phyloP scores from a whole-genome alignment of 495 filamentous ascomycete species.

The Trichocladium uniseriatum region DNA sequence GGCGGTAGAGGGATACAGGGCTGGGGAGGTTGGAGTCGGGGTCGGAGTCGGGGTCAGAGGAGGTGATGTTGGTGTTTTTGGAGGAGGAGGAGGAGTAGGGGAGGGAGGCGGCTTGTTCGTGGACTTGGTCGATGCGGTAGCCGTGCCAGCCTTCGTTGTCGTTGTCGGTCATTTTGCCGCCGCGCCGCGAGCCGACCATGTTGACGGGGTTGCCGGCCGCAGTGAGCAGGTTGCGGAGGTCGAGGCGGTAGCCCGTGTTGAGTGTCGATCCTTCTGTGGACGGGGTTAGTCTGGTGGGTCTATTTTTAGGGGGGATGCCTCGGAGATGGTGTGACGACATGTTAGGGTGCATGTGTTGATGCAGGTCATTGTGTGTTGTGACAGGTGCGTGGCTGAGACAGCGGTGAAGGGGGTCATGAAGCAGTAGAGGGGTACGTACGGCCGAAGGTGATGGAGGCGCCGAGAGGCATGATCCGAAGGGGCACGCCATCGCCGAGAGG shows the following conservation, averaged over 20 bases:
- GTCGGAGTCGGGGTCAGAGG: too few relatives aligned
- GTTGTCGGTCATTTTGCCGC: slow-evolving; percentile 44
- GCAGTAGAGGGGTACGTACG: slow-evolving; percentile 1
- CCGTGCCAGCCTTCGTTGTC: slow-evolving; percentile 45
- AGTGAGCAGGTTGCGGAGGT: slow-evolving; percentile 22
- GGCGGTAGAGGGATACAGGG: slow-evolving; percentile 26
- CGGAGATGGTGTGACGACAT: too few relatives aligned
- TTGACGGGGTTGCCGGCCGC: slow-evolving; percentile 32
- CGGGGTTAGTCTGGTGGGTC: background rate
- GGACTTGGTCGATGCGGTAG: slow-evolving; percentile 38
- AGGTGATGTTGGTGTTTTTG: too few relatives aligned
- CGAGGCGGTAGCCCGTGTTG: slow-evolving; percentile 31
- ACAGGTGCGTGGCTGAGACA: too few relatives aligned
- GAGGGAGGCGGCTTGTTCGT: too few relatives aligned
- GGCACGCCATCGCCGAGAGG: slow-evolving; percentile 18
- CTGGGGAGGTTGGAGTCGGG: too few relatives aligned
- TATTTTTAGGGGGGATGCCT: background rate
- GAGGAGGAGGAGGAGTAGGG: too few relatives aligned
- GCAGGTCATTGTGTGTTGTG: too few relatives aligned
- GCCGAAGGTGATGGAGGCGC: slow-evolving; percentile 48
- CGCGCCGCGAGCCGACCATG: slow-evolving; percentile 40
- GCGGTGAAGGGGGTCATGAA: too few relatives aligned
- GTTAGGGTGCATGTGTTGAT: too few relatives aligned
- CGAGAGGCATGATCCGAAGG: slow-evolving; percentile 45
- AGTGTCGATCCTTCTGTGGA: slow-evolving; percentile 9